These are phyloP conservation scores for Fusarium papillatum DNA, from an alignment of 2,329 filamentous ascomycete species.

Conservation along the genomic window DNA sequence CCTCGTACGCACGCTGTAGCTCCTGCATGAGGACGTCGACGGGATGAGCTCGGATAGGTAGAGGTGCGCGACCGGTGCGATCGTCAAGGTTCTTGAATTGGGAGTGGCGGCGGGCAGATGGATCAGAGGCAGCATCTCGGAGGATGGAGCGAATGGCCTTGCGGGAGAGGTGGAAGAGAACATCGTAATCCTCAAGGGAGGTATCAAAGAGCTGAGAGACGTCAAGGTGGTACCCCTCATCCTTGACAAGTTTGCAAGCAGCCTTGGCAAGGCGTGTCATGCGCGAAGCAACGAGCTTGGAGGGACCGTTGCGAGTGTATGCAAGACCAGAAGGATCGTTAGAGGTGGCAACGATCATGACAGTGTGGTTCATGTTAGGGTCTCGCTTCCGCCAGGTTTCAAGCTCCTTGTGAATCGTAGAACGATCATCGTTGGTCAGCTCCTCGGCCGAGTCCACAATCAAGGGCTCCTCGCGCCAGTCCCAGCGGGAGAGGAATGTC, in stretches of 20 bases:
- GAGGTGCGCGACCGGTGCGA: conserved; percentile 59
- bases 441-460: conserved; percentile 79
- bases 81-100: conserved; percentile 87
- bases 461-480: conserved; percentile 89
- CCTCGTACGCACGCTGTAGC: conserved; percentile 75
- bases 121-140: conserved; percentile 53
- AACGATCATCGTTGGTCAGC: conserved; percentile 72
- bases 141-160: conserved; percentile 61
- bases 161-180: conserved; percentile 80
- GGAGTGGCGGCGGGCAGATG: conserved; percentile 55
- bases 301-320: conserved; percentile 80
- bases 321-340: conserved; percentile 83
- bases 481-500: conserved; percentile 86
- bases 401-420: conserved; percentile 78
- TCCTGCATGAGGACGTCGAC: conserved; percentile 75
- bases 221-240: conserved; percentile 66
- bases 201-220: conserved; percentile 75
- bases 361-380: conserved; percentile 86
- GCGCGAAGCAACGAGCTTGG: conserved; percentile 86
- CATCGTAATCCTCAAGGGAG: conserved; percentile 84
- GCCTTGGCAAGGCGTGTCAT: conserved; percentile 87
- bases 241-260: conserved; percentile 73
- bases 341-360: conserved; percentile 85
- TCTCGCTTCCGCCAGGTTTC: conserved; percentile 91
- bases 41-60: conserved; percentile 71